Evolutionary conservation across 306 rosid genomes (phyloP).

Genomic region (Quercus berberidifolia): DNA sequence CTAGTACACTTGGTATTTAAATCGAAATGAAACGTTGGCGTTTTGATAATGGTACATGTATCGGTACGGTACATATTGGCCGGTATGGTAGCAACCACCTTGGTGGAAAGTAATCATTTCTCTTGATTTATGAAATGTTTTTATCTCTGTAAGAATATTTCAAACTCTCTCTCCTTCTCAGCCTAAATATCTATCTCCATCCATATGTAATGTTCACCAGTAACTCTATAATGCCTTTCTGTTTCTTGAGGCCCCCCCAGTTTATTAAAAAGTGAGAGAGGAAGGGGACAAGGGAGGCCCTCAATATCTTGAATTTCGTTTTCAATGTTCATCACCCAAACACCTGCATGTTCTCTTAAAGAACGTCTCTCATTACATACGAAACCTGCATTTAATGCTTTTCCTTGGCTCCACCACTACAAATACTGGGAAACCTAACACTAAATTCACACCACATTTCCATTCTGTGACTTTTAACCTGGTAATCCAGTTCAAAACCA

Average conservation of each 20-base stretch:
- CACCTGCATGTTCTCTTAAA: constrained; percentile 91
- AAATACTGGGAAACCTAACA: constrained; percentile 28
- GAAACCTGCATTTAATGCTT: constrained; percentile 59
- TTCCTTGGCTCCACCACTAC: constrained; percentile 29
- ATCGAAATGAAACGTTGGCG: fast-evolving
- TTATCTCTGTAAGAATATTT: neutral
- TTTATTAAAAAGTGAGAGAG: constrained; percentile 14
- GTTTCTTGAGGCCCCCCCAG: neutral
- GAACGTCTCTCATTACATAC: constrained; percentile 40
- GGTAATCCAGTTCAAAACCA: neutral
- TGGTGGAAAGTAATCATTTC: neutral
- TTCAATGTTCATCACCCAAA: constrained; percentile 57
- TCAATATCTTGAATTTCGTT: constrained; percentile 47
- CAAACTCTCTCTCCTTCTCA: no score
- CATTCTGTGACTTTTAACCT: neutral
- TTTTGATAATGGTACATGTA: no score
- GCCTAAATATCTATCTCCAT: neutral
- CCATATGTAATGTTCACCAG: neutral
- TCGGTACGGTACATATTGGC: fast-evolving
- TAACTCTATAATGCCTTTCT: neutral
- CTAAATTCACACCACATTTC: constrained; percentile 2
- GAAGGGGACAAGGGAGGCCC: constrained; percentile 67
- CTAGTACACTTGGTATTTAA: no score
- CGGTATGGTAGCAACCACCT: no score
- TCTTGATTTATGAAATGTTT: neutral